Evolutionary conservation across 78 protist species (phyloP), one percentile per base, ranked within the genome.

Genomic region (Diacronema lutheri): DNA sequence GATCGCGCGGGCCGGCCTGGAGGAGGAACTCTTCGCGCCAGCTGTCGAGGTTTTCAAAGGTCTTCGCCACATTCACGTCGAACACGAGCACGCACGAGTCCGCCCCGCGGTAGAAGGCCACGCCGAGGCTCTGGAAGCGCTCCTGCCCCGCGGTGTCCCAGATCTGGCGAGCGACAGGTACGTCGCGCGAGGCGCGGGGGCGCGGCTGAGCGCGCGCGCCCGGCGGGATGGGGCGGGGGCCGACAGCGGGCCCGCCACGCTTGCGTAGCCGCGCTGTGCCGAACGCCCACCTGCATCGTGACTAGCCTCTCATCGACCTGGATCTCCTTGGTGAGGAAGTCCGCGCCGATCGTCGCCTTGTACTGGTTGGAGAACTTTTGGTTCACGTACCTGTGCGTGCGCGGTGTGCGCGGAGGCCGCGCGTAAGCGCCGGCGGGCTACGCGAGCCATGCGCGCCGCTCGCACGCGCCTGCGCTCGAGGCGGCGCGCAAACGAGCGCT

Each of bases 341-440:
- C 99, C 21, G 99, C 99, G 35, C 99, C 99, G 56, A 99, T 98
- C 85, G 99, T 99, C 57, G 99, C 99, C 93, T 98, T 98, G 94
- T 99, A 98, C 85, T 95, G 91, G 58, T 60, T 76, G 78, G 60
- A 91, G 92, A 98, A 98, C 93, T 96, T 95, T 83, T 94, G 88
- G 93, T 94, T 96, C 38, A 97, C 99, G 81, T 95, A 95, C 83
- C 26, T 25, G 80, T 58, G 56, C 85, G 55, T 58, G 31, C 56
- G 41, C 21, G 76, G 19, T 9, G 86, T 16, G 50, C 16, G 7
- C 16, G 50, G 62, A 5, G 16, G 62, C 12, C 62, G 2, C 23
- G 25, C n/a, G 12, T 7, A 14, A 7, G 7, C 58, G 58, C 58
- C 25, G 12, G 58, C 58, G 12, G 58, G 25, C 25, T 7, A 55